Evolutionary conservation across 1,284 basidiomycete genomes (phyloP).

Genomic region (Puccinia polysora): DNA sequence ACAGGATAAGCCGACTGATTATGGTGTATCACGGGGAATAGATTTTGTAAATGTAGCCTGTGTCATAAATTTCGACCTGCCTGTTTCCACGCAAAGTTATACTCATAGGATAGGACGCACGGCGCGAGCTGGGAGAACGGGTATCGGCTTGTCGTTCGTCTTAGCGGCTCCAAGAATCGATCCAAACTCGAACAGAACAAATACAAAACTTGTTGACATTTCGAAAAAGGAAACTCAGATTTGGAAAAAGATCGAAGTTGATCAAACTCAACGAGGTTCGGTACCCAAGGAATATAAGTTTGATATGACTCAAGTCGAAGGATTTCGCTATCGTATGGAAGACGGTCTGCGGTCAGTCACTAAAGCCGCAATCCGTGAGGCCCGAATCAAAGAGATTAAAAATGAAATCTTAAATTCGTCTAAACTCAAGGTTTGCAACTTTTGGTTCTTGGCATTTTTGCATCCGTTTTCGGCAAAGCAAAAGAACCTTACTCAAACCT

Average conservation of each 20-base stretch:
- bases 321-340: constrained; percentile 98
- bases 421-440: constrained; percentile 76
- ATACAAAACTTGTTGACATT: constrained; percentile 56
- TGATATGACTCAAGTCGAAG: constrained; percentile 89
- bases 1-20: constrained; percentile 61
- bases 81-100: constrained; percentile 79
- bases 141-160: constrained; percentile 86
- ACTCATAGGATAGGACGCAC: constrained; percentile 95
- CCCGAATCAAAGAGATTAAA: constrained; percentile 88
- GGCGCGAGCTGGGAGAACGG: constrained; percentile 87
- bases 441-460: too few species aligned
- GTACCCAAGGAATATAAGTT: constrained; percentile 86
- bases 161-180: constrained; percentile 65
- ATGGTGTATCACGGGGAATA: constrained; percentile 90
- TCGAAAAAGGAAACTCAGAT: constrained; percentile 68
- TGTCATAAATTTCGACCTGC: constrained; percentile 97
- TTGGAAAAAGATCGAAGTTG: constrained; percentile 70
- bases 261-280: constrained; percentile 66
- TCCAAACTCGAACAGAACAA: constrained; percentile 57
- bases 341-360: constrained; percentile 89
- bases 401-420: constrained; percentile 89
- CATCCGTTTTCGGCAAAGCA: too few species aligned
- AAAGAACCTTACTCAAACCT: too few species aligned
- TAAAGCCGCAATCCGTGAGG: constrained; percentile 77
- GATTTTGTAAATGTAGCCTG: constrained; percentile 97